Evolutionary conservation across 2,329 filamentous ascomycete species (phyloP).

Genomic region (Biscogniauxia mediterranea): DNA sequence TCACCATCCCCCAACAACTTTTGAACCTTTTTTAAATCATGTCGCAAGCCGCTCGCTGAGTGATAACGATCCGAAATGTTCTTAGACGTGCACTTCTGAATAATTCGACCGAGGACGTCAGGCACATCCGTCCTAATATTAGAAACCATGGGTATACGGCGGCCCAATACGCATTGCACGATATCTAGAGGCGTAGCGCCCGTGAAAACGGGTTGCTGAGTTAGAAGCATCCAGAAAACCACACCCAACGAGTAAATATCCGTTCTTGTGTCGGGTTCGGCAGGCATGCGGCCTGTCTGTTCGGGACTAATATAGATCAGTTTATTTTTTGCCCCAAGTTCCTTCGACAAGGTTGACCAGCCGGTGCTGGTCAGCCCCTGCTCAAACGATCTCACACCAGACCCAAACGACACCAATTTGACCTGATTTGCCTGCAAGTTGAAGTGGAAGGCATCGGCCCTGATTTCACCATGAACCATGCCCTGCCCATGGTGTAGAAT

Average conservation of each 20-base stretch:
- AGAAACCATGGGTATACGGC: conserved; percentile 74
- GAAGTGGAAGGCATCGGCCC: conserved; percentile 89
- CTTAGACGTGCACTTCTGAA: conserved; percentile 91
- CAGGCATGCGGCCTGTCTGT: conserved; percentile 89
- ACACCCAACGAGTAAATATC: conserved; percentile 93
- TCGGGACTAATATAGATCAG: conserved; percentile 91
- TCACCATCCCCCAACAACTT: conserved; percentile 75
- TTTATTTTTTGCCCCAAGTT: conserved; percentile 84
- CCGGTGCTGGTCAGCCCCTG: conserved; percentile 82
- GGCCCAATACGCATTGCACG: conserved; percentile 82
- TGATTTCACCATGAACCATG: conserved; percentile 85
- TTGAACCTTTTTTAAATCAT: conserved; percentile 74
- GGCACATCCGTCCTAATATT: conserved; percentile 79
- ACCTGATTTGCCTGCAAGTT: conserved; percentile 68
- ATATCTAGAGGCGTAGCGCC: conserved; percentile 82
- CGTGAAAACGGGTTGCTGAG: conserved; percentile 76
- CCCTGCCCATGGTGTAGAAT: conserved; percentile 86
- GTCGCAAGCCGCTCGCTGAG: conserved; percentile 80
- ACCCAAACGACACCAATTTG: conserved; percentile 81
- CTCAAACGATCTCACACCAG: conserved; percentile 83
- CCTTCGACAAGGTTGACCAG: conserved; percentile 80
- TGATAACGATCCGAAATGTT: conserved; percentile 86
- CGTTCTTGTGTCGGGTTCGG: conserved; percentile 86
- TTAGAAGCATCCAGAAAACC: conserved; percentile 82
- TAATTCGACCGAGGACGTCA: conserved; percentile 75